These are phyloP conservation scores for Lichenothelia convexa DNA, from an alignment of 495 filamentous ascomycete genomes.

Conservation along the genomic window DNA sequence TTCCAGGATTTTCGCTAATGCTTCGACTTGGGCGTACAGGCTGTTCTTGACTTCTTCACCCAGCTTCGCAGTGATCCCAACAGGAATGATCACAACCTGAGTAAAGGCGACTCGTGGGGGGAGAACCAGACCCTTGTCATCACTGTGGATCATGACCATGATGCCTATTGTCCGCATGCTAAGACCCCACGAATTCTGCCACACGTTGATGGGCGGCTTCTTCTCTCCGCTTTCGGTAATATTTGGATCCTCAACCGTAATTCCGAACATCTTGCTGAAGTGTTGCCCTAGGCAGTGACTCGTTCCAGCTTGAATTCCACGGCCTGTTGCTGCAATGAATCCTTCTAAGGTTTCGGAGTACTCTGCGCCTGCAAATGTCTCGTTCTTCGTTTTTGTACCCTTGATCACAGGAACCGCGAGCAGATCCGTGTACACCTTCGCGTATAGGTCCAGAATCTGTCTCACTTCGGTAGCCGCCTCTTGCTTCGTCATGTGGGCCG, in stretches of 20 bases:
- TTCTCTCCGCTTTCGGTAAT: slow-evolving; percentile 50
- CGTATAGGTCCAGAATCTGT: slow-evolving; percentile 85
- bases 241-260: slow-evolving; percentile 83
- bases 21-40: slow-evolving; percentile 52
- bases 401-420: slow-evolving; percentile 87
- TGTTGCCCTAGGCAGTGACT: slow-evolving; percentile 92
- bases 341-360: slow-evolving; percentile 92
- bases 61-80: slow-evolving; percentile 76
- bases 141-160: slow-evolving; percentile 94
- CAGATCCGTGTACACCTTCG: slow-evolving; percentile 75
- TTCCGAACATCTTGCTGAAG: slow-evolving; percentile 96
- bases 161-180: slow-evolving; percentile 90
- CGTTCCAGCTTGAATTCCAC: slow-evolving; percentile 91
- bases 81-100: slow-evolving; percentile 80
- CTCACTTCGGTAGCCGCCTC: slow-evolving; percentile 67
- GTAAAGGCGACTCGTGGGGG: slow-evolving; percentile 75
- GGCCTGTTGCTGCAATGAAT: slow-evolving; percentile 85
- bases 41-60: slow-evolving; percentile 54
- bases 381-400: slow-evolving; percentile 79
- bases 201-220: slow-evolving; percentile 55
- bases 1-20: slow-evolving; percentile 35
- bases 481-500: slow-evolving; percentile 68
- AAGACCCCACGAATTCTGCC: slow-evolving; percentile 98
- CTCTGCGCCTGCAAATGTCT: slow-evolving; percentile 90
- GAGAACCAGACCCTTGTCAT: slow-evolving; percentile 83